phyloP scores from a whole-genome alignment of 345 rosid species.

The Syzygium jambos region DNA sequence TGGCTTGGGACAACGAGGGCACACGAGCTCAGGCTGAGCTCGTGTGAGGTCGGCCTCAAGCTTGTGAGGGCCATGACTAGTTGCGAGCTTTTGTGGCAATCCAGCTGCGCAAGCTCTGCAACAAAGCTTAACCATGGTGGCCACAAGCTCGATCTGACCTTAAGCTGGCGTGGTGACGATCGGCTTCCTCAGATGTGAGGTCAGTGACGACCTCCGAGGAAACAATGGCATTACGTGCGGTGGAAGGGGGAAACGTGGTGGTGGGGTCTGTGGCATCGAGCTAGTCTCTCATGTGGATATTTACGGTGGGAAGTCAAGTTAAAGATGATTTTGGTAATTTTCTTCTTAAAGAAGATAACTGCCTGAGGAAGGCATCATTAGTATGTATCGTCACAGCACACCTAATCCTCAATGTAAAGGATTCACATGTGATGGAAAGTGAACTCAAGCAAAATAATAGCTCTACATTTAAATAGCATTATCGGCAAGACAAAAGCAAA shows the following conservation, averaged over 20 bases:
- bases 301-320: not conserved
- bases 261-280: not conserved
- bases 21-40: not conserved
- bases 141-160: not conserved
- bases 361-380: not conserved
- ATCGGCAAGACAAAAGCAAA: not conserved
- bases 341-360: not conserved
- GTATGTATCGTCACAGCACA: conserved; percentile 8
- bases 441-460: not conserved
- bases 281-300: not conserved
- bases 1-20: not conserved
- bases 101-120: not conserved
- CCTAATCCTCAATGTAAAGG: conserved; percentile 18
- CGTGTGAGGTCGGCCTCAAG: not conserved
- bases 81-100: not conserved
- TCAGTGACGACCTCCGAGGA: not conserved
- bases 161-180: not conserved
- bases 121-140: not conserved
- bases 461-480: not conserved
- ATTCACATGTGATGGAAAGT: not conserved
- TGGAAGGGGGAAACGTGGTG: not conserved
- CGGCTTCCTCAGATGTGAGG: not conserved
- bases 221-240: not conserved
- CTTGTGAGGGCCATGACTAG: not conserved
- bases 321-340: not conserved